Evolutionary conservation across 192 early-diverging fungal genomes (phyloP).

Genomic region (Linnemannia exigua): DNA sequence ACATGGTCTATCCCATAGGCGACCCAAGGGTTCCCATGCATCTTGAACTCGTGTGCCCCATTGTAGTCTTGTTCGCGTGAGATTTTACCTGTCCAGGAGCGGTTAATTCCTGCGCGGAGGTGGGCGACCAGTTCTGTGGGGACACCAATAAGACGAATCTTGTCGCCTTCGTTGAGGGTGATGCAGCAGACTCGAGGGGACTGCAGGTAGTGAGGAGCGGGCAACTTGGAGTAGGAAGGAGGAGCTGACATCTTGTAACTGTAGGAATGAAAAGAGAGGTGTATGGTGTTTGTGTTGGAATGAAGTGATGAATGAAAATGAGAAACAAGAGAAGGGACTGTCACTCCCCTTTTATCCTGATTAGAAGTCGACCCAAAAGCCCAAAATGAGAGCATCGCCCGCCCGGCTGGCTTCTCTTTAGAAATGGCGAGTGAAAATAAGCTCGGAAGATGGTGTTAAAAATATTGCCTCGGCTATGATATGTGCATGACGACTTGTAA

Average conservation of each 20-base stretch:
- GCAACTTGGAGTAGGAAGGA: background rate
- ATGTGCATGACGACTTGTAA: background rate
- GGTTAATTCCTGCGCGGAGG: slow-evolving; percentile 8
- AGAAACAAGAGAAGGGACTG: background rate
- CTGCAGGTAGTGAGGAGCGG: background rate
- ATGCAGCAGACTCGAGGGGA: slow-evolving; percentile 20
- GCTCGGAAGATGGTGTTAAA: background rate
- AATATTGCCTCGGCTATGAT: too few species aligned
- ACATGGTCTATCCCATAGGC: slow-evolving; percentile 10
- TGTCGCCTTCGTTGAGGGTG: slow-evolving; percentile 16
- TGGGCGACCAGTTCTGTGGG: slow-evolving; percentile 11
- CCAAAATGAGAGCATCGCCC: background rate
- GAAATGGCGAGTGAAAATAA: background rate
- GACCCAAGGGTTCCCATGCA: slow-evolving; percentile 11
- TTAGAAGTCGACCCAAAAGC: background rate
- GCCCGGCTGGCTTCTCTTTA: background rate
- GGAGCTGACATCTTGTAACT: background rate
- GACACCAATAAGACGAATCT: slow-evolving; percentile 28
- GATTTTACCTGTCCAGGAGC: slow-evolving; percentile 18
- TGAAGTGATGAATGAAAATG: background rate
- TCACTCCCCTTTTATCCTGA: background rate
- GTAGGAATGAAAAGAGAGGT: background rate
- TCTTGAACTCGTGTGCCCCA: slow-evolving; percentile 29
- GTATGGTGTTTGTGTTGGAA: background rate
- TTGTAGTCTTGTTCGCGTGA: slow-evolving; percentile 14